Evolutionary conservation across 2,329 filamentous ascomycete genomes (phyloP).

Genomic region (Chaetothyriales sp.): DNA sequence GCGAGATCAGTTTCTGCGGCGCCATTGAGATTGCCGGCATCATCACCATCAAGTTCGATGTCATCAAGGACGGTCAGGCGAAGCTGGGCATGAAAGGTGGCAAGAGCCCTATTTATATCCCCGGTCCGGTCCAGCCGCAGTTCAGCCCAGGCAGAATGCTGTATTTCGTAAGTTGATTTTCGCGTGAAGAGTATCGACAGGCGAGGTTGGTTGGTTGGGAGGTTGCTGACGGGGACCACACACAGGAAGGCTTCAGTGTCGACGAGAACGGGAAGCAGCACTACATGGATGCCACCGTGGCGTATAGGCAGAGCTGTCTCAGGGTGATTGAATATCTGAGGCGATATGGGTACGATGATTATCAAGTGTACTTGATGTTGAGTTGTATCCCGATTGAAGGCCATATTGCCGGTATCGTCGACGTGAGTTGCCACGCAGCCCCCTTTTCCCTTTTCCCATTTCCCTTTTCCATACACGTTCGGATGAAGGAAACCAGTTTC

Average conservation of each 20-base stretch:
- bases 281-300: constrained; percentile 72
- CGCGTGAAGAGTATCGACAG: no score
- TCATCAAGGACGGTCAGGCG: constrained; percentile 66
- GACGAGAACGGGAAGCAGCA: constrained; percentile 81
- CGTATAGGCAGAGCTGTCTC: constrained; percentile 68
- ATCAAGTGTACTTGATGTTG: constrained; percentile 74
- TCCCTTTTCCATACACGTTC: not conserved
- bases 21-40: constrained; percentile 90
- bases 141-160: constrained; percentile 70
- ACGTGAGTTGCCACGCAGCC: constrained; percentile 32
- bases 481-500: no score
- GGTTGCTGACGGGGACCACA: no score
- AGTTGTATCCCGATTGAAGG: constrained; percentile 79
- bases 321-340: constrained; percentile 66
- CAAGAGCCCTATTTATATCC: constrained; percentile 71
- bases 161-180: constrained; percentile 48
- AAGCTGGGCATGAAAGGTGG: constrained; percentile 46
- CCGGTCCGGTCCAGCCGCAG: constrained; percentile 74
- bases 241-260: constrained; percentile 55
- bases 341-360: constrained; percentile 52
- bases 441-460: no score
- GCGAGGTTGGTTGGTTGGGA: no score
- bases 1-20: constrained; percentile 76
- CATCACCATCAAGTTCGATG: constrained; percentile 78
- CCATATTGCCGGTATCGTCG: constrained; percentile 76